Evolutionary conservation across 345 rosid species (phyloP).

Genomic region (Chamaenerion angustifolium): DNA sequence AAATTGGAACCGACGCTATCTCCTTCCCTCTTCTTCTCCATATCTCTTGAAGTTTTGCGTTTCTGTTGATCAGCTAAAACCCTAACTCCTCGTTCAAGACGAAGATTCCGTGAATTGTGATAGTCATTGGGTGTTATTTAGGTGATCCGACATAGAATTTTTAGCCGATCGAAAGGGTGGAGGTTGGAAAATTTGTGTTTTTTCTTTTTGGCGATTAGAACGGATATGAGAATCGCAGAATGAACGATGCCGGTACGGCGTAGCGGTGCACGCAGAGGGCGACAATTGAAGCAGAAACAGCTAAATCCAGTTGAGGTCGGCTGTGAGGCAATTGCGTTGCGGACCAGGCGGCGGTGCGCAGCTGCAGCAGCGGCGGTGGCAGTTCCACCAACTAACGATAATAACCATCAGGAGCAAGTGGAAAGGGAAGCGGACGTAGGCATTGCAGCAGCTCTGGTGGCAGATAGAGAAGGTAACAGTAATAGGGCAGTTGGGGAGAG

Average conservation of each 20-base stretch:
- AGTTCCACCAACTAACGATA: constrained; percentile 9
- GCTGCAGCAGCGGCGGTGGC: constrained; percentile 38
- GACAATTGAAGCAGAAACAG: constrained; percentile 17
- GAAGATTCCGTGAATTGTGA: too few species aligned
- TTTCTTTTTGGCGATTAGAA: background rate
- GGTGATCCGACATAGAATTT: too few species aligned
- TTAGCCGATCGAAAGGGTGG: too few species aligned
- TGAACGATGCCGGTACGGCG: constrained; percentile 70
- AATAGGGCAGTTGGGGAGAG: background rate
- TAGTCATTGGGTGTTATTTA: too few species aligned
- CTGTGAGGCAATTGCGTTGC: constrained; percentile 32
- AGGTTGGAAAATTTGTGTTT: too few species aligned
- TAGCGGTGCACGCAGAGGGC: constrained; percentile 50
- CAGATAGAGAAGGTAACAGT: too few species aligned
- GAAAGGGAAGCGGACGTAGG: background rate
- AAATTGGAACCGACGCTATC: too few species aligned
- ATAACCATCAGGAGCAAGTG: constrained; percentile 5
- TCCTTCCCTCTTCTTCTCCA: too few species aligned
- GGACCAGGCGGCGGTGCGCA: constrained; percentile 44
- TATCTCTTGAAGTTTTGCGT: too few species aligned
- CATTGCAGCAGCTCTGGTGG: background rate
- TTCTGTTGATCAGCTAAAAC: too few species aligned
- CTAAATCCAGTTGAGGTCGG: constrained; percentile 5
- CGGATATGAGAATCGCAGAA: constrained; percentile 23
- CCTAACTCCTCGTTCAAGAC: too few species aligned